phyloP scores from a whole-genome alignment of 2,329 filamentous ascomycete genomes.

The Colletotrichum aenigma region DNA sequence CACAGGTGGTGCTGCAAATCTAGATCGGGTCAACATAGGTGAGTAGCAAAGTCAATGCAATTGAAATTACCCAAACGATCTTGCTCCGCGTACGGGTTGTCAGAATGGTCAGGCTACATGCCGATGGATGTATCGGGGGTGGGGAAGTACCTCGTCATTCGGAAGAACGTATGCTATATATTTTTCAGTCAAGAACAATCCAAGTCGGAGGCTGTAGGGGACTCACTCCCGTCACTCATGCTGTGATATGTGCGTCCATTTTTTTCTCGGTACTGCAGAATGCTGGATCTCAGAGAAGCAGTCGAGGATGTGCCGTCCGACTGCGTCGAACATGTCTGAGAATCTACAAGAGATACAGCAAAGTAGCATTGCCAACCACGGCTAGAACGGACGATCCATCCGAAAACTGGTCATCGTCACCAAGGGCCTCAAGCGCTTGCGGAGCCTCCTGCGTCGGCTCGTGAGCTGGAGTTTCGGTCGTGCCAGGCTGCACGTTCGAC shows the following conservation, averaged over 20 bases:
- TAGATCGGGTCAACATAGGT: not conserved
- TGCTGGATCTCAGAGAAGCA: not conserved
- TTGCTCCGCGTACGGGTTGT: not conserved
- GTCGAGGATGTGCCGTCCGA: not conserved
- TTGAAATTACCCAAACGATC: not conserved
- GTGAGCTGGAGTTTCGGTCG: not conserved
- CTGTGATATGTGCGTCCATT: not conserved
- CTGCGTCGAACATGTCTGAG: not conserved
- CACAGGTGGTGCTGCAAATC: not conserved
- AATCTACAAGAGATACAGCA: not conserved
- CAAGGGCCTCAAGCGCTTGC: not conserved
- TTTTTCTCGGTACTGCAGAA: not conserved
- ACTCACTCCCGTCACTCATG: conserved; percentile 26
- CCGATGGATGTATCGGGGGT: not conserved
- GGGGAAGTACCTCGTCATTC: not conserved
- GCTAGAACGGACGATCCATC: not conserved
- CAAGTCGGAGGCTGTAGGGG: conserved; percentile 9
- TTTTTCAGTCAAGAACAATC: not conserved
- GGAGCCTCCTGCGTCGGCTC: no score
- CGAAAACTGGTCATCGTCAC: not conserved
- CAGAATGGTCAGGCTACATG: not conserved
- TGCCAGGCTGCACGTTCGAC: not conserved
- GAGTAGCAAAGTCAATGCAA: not conserved
- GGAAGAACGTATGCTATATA: not conserved
- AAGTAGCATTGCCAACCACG: not conserved